Conservation (phyloP, 2,329 filamentous ascomycete genomes). For the Leptographium galeiforme region DNA sequence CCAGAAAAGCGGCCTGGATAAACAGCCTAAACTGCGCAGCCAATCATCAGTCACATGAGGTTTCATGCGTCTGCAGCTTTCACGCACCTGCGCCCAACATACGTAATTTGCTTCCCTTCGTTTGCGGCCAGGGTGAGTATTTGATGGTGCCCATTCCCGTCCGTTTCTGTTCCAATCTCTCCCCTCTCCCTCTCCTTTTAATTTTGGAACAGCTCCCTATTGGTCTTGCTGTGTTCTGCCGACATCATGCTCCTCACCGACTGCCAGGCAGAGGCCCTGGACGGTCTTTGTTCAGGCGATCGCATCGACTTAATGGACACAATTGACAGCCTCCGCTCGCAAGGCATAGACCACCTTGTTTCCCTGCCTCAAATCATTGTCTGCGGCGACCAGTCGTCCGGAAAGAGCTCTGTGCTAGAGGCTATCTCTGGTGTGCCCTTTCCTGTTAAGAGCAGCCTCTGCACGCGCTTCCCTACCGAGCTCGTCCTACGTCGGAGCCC, state of each 20-base stretch:
- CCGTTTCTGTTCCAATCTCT: too few relatives aligned
- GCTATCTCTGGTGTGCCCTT: conserved; percentile 50
- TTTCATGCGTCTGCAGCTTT: too few relatives aligned
- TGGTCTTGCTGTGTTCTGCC: not conserved
- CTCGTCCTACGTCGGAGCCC: conserved; percentile 37
- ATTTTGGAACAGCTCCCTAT: too few relatives aligned
- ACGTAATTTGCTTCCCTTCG: too few relatives aligned
- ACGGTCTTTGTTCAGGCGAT: not conserved
- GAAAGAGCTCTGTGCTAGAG: conserved; percentile 53
- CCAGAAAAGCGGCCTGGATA: too few relatives aligned
- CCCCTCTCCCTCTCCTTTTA: too few relatives aligned
- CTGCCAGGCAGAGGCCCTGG: not conserved
- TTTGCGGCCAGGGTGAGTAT: too few relatives aligned
- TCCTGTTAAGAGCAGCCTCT: conserved; percentile 42
- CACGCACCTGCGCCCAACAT: too few relatives aligned
- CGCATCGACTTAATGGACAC: conserved; percentile 21
- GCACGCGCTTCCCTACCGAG: conserved; percentile 51
- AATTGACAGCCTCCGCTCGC: conserved; percentile 25
- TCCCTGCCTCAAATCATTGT: conserved; percentile 38
- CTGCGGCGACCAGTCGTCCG: conserved; percentile 47
- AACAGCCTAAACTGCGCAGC: too few relatives aligned
- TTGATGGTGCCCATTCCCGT: too few relatives aligned
- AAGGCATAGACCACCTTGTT: conserved; percentile 23
- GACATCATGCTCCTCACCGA: not conserved
- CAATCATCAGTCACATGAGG: too few relatives aligned